Conservation (phyloP, 2,329 filamentous ascomycete genomes). For the Phoma sp. region DNA sequence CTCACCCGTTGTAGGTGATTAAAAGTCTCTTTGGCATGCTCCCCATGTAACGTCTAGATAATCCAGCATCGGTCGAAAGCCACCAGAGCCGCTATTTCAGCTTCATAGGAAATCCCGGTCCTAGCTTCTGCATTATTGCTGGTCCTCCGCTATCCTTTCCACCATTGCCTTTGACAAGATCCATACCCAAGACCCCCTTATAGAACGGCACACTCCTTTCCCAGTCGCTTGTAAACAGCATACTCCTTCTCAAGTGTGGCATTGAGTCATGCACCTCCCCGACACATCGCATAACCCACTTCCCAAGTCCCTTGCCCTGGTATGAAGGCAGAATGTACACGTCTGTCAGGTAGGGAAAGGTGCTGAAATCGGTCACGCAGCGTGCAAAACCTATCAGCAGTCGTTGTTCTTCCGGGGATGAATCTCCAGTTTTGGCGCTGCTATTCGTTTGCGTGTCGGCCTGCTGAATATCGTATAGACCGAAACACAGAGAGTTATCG, state of each 20-base stretch:
- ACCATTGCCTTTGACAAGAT: not conserved
- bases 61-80: no score
- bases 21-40: no score
- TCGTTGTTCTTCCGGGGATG: not conserved
- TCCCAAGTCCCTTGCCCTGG: constrained; percentile 15
- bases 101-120: constrained; percentile 2
- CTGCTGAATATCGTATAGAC: constrained; percentile 5
- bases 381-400: constrained; percentile 15
- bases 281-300: constrained; percentile 14
- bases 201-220: constrained; percentile 18
- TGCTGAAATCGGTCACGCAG: constrained; percentile 17
- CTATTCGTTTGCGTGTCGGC: no score
- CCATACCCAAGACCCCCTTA: constrained; percentile 16
- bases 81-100: not conserved
- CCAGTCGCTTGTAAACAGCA: constrained; percentile 19
- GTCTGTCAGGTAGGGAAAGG: constrained; percentile 18
- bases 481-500: constrained; percentile 16
- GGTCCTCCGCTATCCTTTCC: not conserved
- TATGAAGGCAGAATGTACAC: constrained; percentile 13
- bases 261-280: constrained; percentile 15
- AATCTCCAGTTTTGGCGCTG: no score
- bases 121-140: constrained; percentile 12
- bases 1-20: no score
- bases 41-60: no score
- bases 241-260: constrained; percentile 13